phyloP scores from a whole-genome alignment of 768 basidiomycete genomes.

The Hygrocybe punicea region DNA sequence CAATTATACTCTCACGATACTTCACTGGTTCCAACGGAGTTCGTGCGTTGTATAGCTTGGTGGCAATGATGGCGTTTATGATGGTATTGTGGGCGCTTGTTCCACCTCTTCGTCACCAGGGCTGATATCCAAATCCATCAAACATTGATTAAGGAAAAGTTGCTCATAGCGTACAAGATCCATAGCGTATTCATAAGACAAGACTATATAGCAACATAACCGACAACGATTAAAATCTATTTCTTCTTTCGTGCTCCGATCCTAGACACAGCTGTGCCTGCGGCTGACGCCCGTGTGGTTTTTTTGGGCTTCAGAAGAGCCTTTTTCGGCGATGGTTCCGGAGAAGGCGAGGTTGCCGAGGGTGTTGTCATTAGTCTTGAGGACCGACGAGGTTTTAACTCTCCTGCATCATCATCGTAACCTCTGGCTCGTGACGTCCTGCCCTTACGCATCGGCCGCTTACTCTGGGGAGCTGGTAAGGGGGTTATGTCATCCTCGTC shows the following conservation, averaged over 20 bases:
- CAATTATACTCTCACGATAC: background rate
- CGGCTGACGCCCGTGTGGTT: background rate
- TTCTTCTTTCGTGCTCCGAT: background rate
- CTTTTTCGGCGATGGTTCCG: slow-evolving; percentile 2
- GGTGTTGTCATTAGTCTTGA: slow-evolving; percentile 2
- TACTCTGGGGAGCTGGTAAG: slow-evolving; percentile 24
- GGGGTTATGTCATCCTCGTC: slow-evolving; percentile 39
- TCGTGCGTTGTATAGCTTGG: slow-evolving; percentile 38
- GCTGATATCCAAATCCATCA: no score
- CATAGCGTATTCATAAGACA: background rate
- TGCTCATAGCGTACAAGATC: background rate
- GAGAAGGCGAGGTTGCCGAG: slow-evolving; percentile 4
- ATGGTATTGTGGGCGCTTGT: slow-evolving; percentile 55
- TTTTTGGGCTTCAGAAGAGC: background rate
- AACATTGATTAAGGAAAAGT: background rate
- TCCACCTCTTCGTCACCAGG: slow-evolving; percentile 24
- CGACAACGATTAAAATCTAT: background rate
- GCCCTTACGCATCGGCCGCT: background rate
- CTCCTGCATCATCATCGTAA: background rate
- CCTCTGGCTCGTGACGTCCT: background rate
- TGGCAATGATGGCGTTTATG: slow-evolving; percentile 60
- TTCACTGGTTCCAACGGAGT: background rate
- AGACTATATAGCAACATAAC: background rate
- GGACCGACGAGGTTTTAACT: slow-evolving; percentile 8
- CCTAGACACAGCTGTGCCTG: background rate